Conservation (phyloP, 2,329 filamentous ascomycete species). For the Westerdykella sp. region DNA sequence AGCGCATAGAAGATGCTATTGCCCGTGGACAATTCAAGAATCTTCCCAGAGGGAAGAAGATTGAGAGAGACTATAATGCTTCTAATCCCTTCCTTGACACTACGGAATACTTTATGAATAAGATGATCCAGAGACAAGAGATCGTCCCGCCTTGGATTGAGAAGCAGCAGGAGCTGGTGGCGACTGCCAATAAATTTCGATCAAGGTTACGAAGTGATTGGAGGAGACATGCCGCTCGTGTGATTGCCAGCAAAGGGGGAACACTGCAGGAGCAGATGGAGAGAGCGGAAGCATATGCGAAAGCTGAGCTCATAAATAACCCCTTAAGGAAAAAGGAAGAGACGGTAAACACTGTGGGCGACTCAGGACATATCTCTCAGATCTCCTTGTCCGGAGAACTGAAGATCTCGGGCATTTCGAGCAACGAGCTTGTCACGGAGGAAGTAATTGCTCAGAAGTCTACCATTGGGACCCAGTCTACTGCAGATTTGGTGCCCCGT, state of each 20-base stretch:
- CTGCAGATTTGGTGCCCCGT: neutral
- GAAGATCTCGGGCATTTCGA: constrained; percentile 18
- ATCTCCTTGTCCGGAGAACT: constrained; percentile 43
- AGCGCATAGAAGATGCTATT: constrained; percentile 90
- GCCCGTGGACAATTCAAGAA: constrained; percentile 83
- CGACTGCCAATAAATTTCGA: constrained; percentile 64
- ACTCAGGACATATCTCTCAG: constrained; percentile 43
- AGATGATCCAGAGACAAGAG: constrained; percentile 94
- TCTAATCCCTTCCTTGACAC: constrained; percentile 90
- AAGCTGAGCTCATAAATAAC: constrained; percentile 63
- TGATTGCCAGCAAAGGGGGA: constrained; percentile 73
- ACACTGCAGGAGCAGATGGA: constrained; percentile 65
- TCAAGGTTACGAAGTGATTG: constrained; percentile 72
- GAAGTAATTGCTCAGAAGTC: constrained; percentile 22
- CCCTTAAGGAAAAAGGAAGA: constrained; percentile 46
- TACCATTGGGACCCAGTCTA: constrained; percentile 8
- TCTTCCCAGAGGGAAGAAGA: constrained; percentile 67
- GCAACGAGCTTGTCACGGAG: constrained; percentile 15
- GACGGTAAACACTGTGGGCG: constrained; percentile 40
- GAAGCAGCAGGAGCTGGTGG: constrained; percentile 85
- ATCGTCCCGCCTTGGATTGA: constrained; percentile 98
- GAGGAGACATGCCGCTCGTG: constrained; percentile 72
- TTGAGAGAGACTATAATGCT: constrained; percentile 75
- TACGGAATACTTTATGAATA: constrained; percentile 97
- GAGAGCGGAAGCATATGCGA: constrained; percentile 66